A percentile compares a stretch with the other conserved stretches of the same genome.
These are phyloP conservation scores for Halophytophthora polymorphica DNA, from an alignment of 352 stramenopile species.

Conservation along the genomic window DNA sequence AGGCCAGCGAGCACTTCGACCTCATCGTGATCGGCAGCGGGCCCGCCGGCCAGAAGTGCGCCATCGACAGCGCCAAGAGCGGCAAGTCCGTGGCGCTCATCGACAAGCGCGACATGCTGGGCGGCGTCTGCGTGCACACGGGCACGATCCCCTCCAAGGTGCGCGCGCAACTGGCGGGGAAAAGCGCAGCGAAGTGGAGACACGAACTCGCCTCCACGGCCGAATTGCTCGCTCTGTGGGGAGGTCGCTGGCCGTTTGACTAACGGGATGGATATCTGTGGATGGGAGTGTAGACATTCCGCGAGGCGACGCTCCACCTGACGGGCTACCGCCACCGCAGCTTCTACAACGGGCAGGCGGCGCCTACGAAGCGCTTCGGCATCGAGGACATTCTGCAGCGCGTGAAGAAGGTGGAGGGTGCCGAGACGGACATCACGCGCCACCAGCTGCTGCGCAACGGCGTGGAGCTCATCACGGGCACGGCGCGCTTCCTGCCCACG, in stretches of 20 bases:
- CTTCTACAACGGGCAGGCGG: conserved; percentile 81
- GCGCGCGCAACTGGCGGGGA: neutral
- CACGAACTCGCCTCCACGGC: neutral
- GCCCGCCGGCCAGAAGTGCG: conserved; percentile 86
- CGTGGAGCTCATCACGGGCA: conserved; percentile 79
- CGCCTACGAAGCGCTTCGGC: conserved; percentile 64
- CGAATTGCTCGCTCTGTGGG: neutral
- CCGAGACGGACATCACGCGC: conserved; percentile 83
- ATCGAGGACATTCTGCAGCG: conserved; percentile 84
- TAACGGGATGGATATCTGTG: neutral
- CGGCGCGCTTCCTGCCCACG: conserved; percentile 69
- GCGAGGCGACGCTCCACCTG: conserved; percentile 86
- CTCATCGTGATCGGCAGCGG: conserved; percentile 89
- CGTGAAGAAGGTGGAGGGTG: conserved; percentile 77
- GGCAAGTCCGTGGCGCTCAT: conserved; percentile 83
- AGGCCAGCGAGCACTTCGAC: conserved; percentile 86
- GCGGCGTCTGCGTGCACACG: conserved; percentile 88
- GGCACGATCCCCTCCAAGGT: conserved; percentile 87
- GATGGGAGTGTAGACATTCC: conserved; percentile 65
- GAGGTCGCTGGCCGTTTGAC: neutral
- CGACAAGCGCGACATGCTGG: conserved; percentile 88
- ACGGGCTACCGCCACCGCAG: conserved; percentile 86
- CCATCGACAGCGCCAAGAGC: conserved; percentile 86
- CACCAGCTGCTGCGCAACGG: conserved; percentile 81
- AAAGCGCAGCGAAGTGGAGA: no score